Percentiles rank a stretch among this genome's conserved stretches.
Evolutionary conservation across 345 rosid species (phyloP).

Genomic region (Fremontodendron californicum): DNA sequence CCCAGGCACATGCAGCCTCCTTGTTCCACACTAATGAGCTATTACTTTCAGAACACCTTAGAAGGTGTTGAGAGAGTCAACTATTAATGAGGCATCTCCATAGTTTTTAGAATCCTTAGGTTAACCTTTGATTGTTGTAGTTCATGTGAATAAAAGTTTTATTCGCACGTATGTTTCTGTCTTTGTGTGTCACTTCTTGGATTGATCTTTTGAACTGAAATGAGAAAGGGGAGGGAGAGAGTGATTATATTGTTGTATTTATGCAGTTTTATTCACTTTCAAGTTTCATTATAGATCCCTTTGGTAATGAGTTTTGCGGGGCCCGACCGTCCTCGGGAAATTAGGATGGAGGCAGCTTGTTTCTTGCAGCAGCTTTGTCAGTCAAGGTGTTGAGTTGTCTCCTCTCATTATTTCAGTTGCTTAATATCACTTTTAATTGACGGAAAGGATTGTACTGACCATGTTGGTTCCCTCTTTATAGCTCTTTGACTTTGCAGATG

Average conservation of each 20-base stretch:
- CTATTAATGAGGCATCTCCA: background rate
- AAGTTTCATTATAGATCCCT: conserved; percentile 59
- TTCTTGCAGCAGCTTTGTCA: conserved; percentile 95
- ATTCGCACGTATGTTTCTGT: background rate
- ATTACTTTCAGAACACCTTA: background rate
- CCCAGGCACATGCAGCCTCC: background rate
- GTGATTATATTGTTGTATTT: background rate
- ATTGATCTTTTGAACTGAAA: background rate
- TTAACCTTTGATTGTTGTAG: background rate
- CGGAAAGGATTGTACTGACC: conserved; percentile 21
- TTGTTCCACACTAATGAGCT: background rate
- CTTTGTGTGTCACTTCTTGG: background rate
- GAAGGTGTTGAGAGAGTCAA: background rate
- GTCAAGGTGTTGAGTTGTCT: conserved; percentile 60
- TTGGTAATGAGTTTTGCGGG: conserved; percentile 69
- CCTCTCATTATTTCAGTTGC: background rate
- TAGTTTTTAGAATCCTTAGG: background rate
- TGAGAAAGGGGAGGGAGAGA: background rate
- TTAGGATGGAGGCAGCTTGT: conserved; percentile 92
- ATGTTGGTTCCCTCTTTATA: conserved; percentile 37
- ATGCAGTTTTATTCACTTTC: background rate
- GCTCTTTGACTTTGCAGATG: conserved; percentile 97
- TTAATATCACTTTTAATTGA: background rate
- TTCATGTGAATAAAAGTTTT: background rate
- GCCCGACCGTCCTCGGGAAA: conserved; percentile 79